Evolutionary conservation across 2,329 filamentous ascomycete genomes (phyloP).

Genomic region (Zymoseptoria ardabiliae): DNA sequence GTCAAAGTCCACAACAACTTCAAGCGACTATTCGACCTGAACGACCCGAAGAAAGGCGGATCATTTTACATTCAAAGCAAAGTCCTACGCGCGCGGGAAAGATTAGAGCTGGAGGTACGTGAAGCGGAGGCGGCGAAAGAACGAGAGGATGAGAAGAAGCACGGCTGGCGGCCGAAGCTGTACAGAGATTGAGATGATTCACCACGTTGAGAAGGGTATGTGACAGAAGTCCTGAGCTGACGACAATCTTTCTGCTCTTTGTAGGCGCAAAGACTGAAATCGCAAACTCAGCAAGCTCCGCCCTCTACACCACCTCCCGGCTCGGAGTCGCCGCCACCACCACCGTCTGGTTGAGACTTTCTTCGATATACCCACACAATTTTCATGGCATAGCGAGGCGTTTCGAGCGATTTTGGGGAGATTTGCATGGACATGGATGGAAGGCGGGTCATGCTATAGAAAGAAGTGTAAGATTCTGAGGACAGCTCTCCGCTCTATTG

Average conservation of each 20-base stretch:
- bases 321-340: constrained; percentile 1
- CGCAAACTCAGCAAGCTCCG: constrained; percentile 15
- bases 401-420: constrained; percentile 9
- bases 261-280: constrained; percentile 25
- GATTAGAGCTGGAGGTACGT: constrained; percentile 79
- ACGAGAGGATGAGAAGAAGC: constrained; percentile 68
- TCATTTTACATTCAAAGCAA: constrained; percentile 99
- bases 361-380: constrained; percentile 5
- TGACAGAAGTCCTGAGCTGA: constrained; percentile 15
- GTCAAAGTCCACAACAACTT: constrained; percentile 78
- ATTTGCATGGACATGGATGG: constrained; percentile 11
- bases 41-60: constrained; percentile 90
- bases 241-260: constrained; percentile 9
- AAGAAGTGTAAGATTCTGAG: neutral
- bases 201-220: constrained; percentile 2
- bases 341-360: constrained; percentile 13
- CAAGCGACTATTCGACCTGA: constrained; percentile 89
- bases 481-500: neutral
- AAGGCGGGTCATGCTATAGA: neutral
- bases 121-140: constrained; percentile 63
- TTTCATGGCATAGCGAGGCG: constrained; percentile 25
- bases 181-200: constrained; percentile 64
- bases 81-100: constrained; percentile 79
- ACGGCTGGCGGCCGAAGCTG: constrained; percentile 90
- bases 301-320: constrained; percentile 5